These are phyloP conservation scores for Dryas drummondii DNA, from an alignment of 306 rosid species.

Conservation along the genomic window DNA sequence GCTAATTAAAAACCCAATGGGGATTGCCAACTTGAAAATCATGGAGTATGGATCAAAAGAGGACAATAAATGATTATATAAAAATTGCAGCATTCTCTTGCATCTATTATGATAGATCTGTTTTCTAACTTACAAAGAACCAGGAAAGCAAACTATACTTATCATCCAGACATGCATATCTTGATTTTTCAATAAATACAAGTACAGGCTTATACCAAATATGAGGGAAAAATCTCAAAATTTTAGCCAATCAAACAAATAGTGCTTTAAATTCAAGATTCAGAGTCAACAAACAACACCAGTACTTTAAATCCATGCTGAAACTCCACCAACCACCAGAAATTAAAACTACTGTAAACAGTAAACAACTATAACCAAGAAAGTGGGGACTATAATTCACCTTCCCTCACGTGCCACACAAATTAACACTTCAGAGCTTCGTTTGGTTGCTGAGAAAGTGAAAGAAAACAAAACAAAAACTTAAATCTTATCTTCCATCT, in stretches of 20 bases:
- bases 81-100: neutral
- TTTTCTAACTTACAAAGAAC: too few species aligned
- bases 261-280: conserved; percentile 21
- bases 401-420: conserved; percentile 7
- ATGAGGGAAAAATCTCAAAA: conserved; percentile 15
- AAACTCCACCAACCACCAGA: conserved; percentile 10
- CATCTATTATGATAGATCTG: too few species aligned
- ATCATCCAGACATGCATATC: too few species aligned
- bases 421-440: conserved; percentile 1
- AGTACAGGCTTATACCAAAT: too few species aligned
- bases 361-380: conserved; percentile 8
- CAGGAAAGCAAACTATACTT: too few species aligned
- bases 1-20: neutral
- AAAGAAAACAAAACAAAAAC: conserved; percentile 3
- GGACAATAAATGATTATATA: neutral
- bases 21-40: neutral
- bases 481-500: neutral
- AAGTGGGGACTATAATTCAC: neutral
- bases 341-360: neutral
- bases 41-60: neutral
- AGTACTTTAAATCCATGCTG: conserved; percentile 1
- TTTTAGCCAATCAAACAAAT: conserved; percentile 17
- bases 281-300: conserved; percentile 17
- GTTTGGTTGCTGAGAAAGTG: conserved; percentile 19
- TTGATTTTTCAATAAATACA: too few species aligned